A percentile compares a stretch with the other conserved stretches of the same genome.
Conservation (phyloP, 345 rosid species). For the Eucalyptus pauciflora region DNA sequence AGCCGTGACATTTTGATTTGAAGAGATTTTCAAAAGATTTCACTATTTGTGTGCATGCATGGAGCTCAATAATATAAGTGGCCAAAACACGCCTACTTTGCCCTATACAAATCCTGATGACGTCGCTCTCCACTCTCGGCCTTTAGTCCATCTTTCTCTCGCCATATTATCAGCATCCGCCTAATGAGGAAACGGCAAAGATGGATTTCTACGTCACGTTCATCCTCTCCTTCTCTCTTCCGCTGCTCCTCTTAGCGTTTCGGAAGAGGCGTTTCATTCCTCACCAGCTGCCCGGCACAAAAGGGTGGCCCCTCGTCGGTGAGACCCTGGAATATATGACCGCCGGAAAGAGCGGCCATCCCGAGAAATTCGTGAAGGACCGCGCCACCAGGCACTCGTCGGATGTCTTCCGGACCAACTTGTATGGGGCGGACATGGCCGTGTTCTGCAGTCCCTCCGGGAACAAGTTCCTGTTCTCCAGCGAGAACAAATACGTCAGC, state of each 20-base stretch:
- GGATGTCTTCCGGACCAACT: neutral
- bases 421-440: neutral
- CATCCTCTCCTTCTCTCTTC: neutral
- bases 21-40: neutral
- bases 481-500: neutral
- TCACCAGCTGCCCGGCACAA: neutral
- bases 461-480: neutral
- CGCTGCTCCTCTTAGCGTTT: neutral
- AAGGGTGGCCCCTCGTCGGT: neutral
- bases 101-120: neutral
- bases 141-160: neutral
- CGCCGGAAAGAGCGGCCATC: neutral
- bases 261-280: neutral
- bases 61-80: neutral
- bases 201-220: neutral
- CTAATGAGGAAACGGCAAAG: fast-evolving
- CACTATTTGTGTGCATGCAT: neutral
- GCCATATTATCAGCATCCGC: neutral
- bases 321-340: neutral
- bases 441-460: neutral
- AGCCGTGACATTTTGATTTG: neutral
- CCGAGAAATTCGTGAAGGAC: neutral
- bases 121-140: neutral
- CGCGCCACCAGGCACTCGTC: neutral
- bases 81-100: neutral